A percentile compares a stretch with the other conserved stretches of the same genome.
These are phyloP conservation scores for Staphylotrichum longicolle DNA, from an alignment of 495 filamentous ascomycete genomes.

Conservation along the genomic window DNA sequence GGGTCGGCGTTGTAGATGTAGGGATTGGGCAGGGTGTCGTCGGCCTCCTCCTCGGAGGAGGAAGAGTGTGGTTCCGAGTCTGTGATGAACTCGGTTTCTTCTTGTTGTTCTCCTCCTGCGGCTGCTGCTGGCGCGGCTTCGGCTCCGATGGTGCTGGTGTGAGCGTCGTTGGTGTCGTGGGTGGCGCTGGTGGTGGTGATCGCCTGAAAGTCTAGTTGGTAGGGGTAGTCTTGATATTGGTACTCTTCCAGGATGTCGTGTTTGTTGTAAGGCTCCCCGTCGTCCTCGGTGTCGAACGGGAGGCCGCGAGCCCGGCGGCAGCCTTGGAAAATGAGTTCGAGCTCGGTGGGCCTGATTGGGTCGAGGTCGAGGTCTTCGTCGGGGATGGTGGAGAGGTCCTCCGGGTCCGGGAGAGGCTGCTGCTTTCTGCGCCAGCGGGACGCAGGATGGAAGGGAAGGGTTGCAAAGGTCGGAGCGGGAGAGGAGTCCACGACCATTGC, in stretches of 20 bases:
- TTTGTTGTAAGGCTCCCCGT: background rate
- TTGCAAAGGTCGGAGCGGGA: background rate
- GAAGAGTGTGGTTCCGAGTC: too few relatives aligned
- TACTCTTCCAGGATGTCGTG: too few relatives aligned
- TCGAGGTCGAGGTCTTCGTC: conserved; percentile 15
- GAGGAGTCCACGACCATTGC: conserved; percentile 12
- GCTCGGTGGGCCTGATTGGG: conserved; percentile 7
- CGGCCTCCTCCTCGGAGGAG: background rate
- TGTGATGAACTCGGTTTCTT: background rate
- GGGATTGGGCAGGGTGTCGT: background rate
- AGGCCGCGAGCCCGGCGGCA: background rate
- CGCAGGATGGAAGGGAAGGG: conserved; percentile 4
- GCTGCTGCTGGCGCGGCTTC: too few relatives aligned
- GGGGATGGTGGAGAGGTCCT: conserved; percentile 5
- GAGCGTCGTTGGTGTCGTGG: too few relatives aligned
- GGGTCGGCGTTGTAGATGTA: conserved; percentile 2
- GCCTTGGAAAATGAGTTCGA: conserved; percentile 7
- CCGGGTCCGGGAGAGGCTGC: background rate
- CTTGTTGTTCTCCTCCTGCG: background rate
- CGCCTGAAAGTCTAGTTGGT: too few relatives aligned
- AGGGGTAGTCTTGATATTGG: too few relatives aligned
- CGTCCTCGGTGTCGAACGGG: conserved; percentile 6
- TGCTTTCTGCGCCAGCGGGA: background rate
- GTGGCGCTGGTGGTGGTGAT: too few relatives aligned
- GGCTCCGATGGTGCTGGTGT: too few relatives aligned